Evolutionary conservation across 768 basidiomycete species (phyloP), one percentile per base, ranked within the genome.

Genomic region (Leccinum broughii): DNA sequence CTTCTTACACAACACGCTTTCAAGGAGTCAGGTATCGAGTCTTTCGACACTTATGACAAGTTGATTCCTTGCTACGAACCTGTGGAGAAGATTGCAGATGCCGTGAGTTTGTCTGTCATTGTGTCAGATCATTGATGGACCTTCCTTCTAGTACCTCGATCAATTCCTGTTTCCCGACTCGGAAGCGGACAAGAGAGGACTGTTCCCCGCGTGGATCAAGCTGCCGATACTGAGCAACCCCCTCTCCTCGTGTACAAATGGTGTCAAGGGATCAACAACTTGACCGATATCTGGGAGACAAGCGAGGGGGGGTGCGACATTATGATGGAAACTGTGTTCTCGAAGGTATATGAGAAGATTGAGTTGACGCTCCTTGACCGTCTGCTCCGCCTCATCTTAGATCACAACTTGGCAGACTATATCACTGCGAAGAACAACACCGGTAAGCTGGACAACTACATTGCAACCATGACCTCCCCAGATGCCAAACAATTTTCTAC

Each of bases 171-270:
- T 94, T 85, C 98, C 96, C 70, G 24, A 26, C 24, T 26, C 24
- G 24, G 96, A 99, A 73, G 94, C 95, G 22, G 97, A 99, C 78
- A 98, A 98, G 75, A 90, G 97, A 66, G 94, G 94, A 52, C 77
- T 99, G 22, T 98, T 98, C 88, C 97, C 97, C 11, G 87, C 94
- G 1, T 99, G 97, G 96, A 97, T 99, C 75, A 99, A 98, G 78
- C 97, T 96, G 91, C 93, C 54, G 95, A 98, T 69, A 95, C 28
- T 7, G 96, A 98, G 70, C 96, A 95, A 3, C 95, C 96, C 0
- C 96, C 96, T 3, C 83, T 98, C 15, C 86, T 98, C 34, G 96
- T 98, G 34, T 98, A 98, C 80, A 98, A 98, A 82, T 98, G 96
- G 96, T 96, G 94, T 70, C 96, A 98, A 77, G 97, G 97, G 46